phyloP scores from a whole-genome alignment of 1,284 basidiomycete genomes.

The Heterobasidion occidentale region DNA sequence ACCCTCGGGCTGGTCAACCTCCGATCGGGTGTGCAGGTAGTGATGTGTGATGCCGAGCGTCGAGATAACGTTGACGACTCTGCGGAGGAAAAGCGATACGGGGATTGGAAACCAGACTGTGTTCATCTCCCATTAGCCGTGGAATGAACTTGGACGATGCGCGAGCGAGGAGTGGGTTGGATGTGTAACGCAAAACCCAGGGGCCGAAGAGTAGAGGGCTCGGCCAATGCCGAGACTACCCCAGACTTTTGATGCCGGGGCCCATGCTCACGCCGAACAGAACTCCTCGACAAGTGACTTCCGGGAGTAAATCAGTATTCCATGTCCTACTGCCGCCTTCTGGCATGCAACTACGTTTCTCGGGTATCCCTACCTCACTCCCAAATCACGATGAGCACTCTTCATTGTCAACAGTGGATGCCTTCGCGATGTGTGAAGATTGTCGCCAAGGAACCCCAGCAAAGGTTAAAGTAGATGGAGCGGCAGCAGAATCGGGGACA shows the following conservation, averaged over 20 bases:
- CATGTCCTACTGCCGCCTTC: no score
- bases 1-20: background rate
- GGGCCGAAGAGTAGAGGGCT: background rate
- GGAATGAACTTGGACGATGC: background rate
- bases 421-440: no score
- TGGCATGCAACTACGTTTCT: no score
- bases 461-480: no score
- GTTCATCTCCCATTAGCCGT: slow-evolving; percentile 31
- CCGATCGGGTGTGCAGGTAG: slow-evolving; percentile 32
- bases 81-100: slow-evolving; percentile 49
- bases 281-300: no score
- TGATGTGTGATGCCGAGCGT: slow-evolving; percentile 59
- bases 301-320: no score
- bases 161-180: background rate
- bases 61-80: slow-evolving; percentile 60
- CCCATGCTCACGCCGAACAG: no score
- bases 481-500: no score
- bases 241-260: background rate
- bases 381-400: no score
- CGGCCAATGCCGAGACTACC: background rate
- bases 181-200: background rate
- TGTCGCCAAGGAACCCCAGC: no score
- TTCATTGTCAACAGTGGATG: no score
- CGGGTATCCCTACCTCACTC: no score
- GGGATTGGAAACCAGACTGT: slow-evolving; percentile 51